Evolutionary conservation across 2,329 filamentous ascomycete genomes (phyloP), one percentile per base, ranked within the genome.

Genomic region (Fusarium bactridioides): DNA sequence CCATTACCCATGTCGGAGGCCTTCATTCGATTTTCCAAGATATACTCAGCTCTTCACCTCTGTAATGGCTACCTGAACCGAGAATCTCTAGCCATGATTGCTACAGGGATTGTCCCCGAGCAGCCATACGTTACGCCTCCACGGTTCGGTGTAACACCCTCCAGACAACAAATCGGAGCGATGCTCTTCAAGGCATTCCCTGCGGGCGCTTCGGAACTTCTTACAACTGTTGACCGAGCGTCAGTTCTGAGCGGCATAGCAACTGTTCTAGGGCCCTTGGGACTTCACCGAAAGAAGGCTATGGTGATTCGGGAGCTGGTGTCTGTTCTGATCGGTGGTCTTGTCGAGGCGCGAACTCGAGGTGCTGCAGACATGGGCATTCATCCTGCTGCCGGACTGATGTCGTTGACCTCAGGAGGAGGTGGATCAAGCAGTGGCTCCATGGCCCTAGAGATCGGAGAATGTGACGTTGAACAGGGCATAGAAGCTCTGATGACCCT

Each of bases 331-430:
- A 93, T 97, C 58, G 92, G 91, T 38, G 94, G 93, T 6, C 86
- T 99, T 13, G 92, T 97, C 9, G 94, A 98, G 81, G 96, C 96
- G 21, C 89, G 96, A 43, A 98, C 97, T 51, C 88, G 95, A 53
- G 95, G 95, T 37, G 96, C 96, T 44, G 95, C 96, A n/a, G 96
- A 98, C 79, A 93, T 96, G 77, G 96, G 95, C 7, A 94, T 99
- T 40, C 95, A 98, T 82, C 96, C 96, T 44, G 95, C 95, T 23
- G 94, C 95, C 15, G 95, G 94, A 1, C 84, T 98, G 56, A 91
- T 94, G 31, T 91, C 92, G 18, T 84, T 96, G 35, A 92, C 90
- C 72, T 84, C 88, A 16, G 81, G 83, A 6, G 80, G 83, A 2
- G 84, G 83, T 63, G 84, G 86, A 3, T 85, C 85, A 45, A 81